These are phyloP conservation scores for Rubia tinctorum DNA, from an alignment of 305 asterid genomes.

Conservation along the genomic window DNA sequence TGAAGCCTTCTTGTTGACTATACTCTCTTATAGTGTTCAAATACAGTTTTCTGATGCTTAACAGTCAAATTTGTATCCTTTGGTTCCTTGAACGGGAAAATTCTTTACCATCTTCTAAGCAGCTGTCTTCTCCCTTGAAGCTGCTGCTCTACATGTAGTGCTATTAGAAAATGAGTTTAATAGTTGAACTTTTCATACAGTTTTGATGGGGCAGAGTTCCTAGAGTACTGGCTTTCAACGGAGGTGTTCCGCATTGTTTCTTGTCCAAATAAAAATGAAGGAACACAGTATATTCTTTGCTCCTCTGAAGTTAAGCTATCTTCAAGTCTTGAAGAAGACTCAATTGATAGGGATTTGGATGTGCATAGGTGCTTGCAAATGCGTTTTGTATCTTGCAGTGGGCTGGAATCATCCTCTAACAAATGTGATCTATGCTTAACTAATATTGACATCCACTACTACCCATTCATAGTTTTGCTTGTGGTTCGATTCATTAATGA, in stretches of 20 bases:
- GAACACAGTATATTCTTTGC: conserved; percentile 43
- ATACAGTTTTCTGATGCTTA: background rate
- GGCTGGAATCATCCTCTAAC: conserved; percentile 30
- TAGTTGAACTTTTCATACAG: conserved; percentile 42
- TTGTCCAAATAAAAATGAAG: conserved; percentile 36
- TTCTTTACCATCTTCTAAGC: background rate
- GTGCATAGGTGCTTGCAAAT: conserved; percentile 49
- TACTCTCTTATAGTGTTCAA: background rate
- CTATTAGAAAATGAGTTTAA: background rate
- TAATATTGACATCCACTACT: conserved; percentile 69
- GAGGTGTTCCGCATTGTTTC: conserved; percentile 53
- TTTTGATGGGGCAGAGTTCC: conserved; percentile 51
- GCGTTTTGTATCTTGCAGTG: conserved; percentile 54
- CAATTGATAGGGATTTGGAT: conserved; percentile 34
- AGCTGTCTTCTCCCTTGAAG: background rate
- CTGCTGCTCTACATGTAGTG: background rate
- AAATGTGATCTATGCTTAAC: conserved; percentile 41
- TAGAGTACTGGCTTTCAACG: conserved; percentile 55
- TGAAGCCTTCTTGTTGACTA: background rate
- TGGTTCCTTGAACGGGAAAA: background rate
- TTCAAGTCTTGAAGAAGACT: conserved; percentile 30
- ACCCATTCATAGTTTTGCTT: conserved; percentile 66
- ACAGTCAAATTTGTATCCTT: background rate
- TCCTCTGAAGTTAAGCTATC: conserved; percentile 37
- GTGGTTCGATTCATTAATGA: conserved; percentile 53